Evolutionary conservation across 2,329 filamentous ascomycete species (phyloP), one percentile per base, ranked within the genome.

Genomic region (Mycogone perniciosa): DNA sequence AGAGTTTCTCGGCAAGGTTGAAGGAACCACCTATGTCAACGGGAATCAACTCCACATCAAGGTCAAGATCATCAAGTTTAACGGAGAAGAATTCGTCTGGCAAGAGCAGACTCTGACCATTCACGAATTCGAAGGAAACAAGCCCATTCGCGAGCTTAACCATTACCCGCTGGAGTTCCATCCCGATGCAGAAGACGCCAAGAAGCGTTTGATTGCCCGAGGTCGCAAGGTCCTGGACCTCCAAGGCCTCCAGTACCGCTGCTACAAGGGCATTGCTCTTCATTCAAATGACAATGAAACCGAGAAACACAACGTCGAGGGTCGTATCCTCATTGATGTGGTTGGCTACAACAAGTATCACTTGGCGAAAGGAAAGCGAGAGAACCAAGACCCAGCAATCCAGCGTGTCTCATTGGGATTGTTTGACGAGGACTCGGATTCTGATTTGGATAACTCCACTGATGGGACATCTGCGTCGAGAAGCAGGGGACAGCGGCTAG

Each of bases 321-420:
- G 71, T 1, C 59, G 68, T 35, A 61, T 73, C 29, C 62, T 74
- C 11, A 57, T 73, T 39, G 71, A 75, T 39, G 64, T 70, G 5
- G 55, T 64, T 6, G 71, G 73, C 6, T 73, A 69, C 59, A 70
- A 71, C 53, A 73, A 71, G 56, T 67, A 72, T 54, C 63, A 71
- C 33, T 60, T 68, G 2, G 57, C 64, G 0, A 61, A 64, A 54
- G 68, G 66, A 7, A 64, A 62, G 43, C 63, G 68, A 8, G 70
- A 72, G 53, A 60, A 57, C 11, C 62, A 61, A 34, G 63, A 70
- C 44, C 61, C 61, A 0, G 54, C 63, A 2, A 60, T 59, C 6
- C 54, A 59, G 40, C 59, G 55, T 7, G 31, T 8, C 38, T 31
- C 27, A 7, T 9, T 9, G 31, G 34, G 30, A 3, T 53, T 34